A percentile compares a stretch with the other conserved stretches of the same genome.
These are phyloP conservation scores for Suillus alpinus DNA, from an alignment of 768 basidiomycete genomes.

Conservation along the genomic window DNA sequence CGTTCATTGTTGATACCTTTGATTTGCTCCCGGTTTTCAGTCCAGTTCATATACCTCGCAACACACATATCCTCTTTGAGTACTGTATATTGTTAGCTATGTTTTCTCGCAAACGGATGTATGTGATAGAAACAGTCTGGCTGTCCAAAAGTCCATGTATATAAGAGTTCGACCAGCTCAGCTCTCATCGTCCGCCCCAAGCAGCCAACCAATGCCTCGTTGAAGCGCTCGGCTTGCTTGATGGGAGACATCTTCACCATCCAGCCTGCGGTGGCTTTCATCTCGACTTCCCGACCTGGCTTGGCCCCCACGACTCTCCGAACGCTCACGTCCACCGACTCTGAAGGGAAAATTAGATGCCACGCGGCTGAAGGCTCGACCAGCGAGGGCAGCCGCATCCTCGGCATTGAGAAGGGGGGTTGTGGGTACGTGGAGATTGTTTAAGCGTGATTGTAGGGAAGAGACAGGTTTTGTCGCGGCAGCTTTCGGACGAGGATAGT, in stretches of 20 bases:
- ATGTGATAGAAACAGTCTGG: conserved; percentile 11
- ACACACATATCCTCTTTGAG: conserved; percentile 15
- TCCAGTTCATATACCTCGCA: conserved; percentile 22
- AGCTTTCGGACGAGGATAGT: conserved; percentile 12
- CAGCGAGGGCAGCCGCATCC: conserved; percentile 78
- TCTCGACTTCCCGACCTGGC: conserved; percentile 35
- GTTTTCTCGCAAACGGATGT: conserved; percentile 16
- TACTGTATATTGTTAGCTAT: conserved; percentile 14
- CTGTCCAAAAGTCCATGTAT: background rate
- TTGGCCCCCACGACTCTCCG: conserved; percentile 19
- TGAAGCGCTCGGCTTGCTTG: conserved; percentile 79
- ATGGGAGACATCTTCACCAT: conserved; percentile 62
- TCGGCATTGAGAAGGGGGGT: conserved; percentile 69
- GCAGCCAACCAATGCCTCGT: conserved; percentile 93
- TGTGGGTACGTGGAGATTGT: conserved; percentile 65
- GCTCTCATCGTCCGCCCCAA: conserved; percentile 72
- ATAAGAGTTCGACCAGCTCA: conserved; percentile 4
- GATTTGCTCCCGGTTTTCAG: conserved; percentile 15
- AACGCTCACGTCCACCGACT: conserved; percentile 40
- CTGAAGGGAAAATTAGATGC: conserved; percentile 75
- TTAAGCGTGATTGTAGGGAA: conserved; percentile 60
- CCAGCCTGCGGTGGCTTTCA: conserved; percentile 40
- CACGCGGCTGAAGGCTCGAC: conserved; percentile 73
- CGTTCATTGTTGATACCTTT: conserved; percentile 24
- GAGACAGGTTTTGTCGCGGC: conserved; percentile 38